Conservation (phyloP, 306 rosid species). For the Carpinus viminea region DNA sequence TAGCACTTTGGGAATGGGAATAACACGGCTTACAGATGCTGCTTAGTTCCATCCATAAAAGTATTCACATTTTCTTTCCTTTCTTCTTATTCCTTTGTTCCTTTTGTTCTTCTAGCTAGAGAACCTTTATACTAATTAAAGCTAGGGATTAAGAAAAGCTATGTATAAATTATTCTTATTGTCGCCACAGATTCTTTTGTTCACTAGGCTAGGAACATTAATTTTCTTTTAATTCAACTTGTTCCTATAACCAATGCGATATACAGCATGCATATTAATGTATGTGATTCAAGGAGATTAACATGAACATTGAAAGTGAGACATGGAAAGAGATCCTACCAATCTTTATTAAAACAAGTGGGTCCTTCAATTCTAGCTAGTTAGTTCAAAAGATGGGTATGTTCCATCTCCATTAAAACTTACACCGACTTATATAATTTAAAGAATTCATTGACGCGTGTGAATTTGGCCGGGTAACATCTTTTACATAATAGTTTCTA, state of each 20-base stretch:
- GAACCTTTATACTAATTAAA: conserved; percentile 7
- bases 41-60: background rate
- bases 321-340: conserved; percentile 4
- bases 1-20: background rate
- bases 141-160: conserved; percentile 37
- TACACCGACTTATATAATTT: background rate
- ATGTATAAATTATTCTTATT: background rate
- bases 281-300: background rate
- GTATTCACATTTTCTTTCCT: conserved; percentile 12
- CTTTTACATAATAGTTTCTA: background rate
- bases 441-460: background rate
- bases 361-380: background rate
- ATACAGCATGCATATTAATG: no score
- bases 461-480: background rate
- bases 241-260: no score
- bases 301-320: background rate
- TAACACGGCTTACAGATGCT: conserved; percentile 1
- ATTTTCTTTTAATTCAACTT: background rate
- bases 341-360: background rate
- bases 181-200: background rate
- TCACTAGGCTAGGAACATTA: conserved; percentile 1
- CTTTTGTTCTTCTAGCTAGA: conserved; percentile 31
- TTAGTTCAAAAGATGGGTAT: background rate
- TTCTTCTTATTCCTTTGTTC: conserved; percentile 36
- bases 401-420: background rate